Conservation (phyloP, 495 filamentous ascomycete genomes). For the Aspergillus nidulans region DNA sequence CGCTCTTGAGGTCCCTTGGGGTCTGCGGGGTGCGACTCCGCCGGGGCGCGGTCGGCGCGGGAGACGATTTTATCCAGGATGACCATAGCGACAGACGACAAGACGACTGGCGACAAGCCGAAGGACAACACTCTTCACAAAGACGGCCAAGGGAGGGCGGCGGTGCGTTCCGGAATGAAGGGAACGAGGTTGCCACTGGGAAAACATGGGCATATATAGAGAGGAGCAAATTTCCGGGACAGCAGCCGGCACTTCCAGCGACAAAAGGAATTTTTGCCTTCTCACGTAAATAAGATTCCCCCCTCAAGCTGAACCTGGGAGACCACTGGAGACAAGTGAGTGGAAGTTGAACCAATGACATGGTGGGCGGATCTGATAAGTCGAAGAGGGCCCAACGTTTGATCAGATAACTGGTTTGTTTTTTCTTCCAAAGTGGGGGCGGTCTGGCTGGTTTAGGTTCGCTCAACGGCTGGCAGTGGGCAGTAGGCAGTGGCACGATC, state of each 20-base stretch:
- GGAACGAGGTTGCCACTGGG: too few species aligned
- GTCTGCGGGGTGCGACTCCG: not conserved
- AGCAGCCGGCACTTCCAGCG: too few species aligned
- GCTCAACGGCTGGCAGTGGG: too few species aligned
- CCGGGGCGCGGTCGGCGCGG: conserved; percentile 8
- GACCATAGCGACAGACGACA: not conserved
- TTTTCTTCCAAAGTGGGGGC: too few species aligned
- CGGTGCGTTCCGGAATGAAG: too few species aligned
- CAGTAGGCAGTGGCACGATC: not conserved
- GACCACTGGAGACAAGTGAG: too few species aligned
- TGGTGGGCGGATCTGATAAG: not conserved
- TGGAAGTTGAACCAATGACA: not conserved
- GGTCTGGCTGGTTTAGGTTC: too few species aligned
- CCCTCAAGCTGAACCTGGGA: not conserved
- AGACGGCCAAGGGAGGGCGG: too few species aligned
- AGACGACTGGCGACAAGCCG: not conserved
- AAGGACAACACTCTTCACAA: not conserved
- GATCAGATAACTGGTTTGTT: not conserved
- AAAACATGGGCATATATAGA: too few species aligned
- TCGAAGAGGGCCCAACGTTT: not conserved
- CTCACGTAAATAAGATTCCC: too few species aligned
- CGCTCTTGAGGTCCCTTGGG: not conserved
- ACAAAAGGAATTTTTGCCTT: too few species aligned
- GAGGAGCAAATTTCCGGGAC: too few species aligned
- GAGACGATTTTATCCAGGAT: conserved; percentile 1